phyloP scores from a whole-genome alignment of 2,329 filamentous ascomycete genomes.

The Capronia coronata region DNA sequence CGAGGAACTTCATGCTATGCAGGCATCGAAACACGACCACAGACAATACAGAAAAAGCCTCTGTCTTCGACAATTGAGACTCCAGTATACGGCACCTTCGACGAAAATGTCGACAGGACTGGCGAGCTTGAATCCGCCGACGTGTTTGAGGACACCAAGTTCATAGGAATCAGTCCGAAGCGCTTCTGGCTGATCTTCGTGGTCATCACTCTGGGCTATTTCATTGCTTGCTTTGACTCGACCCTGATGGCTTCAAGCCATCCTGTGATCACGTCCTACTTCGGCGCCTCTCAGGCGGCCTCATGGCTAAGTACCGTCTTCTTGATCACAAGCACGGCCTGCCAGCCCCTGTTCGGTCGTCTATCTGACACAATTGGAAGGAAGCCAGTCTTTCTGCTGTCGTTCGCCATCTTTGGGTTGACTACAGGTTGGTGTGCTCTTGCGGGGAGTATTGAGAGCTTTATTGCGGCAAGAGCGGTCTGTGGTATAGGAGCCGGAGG shows the following conservation, averaged over 20 bases:
- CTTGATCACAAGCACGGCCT: conserved; percentile 59
- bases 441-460: conserved; percentile 49
- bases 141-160: too few relatives aligned
- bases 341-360: conserved; percentile 59
- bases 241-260: conserved; percentile 43
- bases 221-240: conserved; percentile 51
- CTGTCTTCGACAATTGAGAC: too few relatives aligned
- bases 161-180: too few relatives aligned
- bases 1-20: background rate
- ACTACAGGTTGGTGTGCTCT: conserved; percentile 56
- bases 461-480: conserved; percentile 56
- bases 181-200: conserved; percentile 46
- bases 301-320: conserved; percentile 55
- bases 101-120: too few relatives aligned
- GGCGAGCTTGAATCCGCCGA: too few relatives aligned
- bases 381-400: conserved; percentile 52
- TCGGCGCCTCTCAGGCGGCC: conserved; percentile 41
- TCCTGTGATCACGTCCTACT: conserved; percentile 44
- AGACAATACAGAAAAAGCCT: too few relatives aligned
- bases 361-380: conserved; percentile 57
- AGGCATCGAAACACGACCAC: too few relatives aligned
- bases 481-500: conserved; percentile 59
- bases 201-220: conserved; percentile 60
- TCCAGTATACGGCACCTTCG: too few relatives aligned
- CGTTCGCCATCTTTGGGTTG: conserved; percentile 48